phyloP scores from a whole-genome alignment of 768 basidiomycete species.

The Lactarius sanguifluus region DNA sequence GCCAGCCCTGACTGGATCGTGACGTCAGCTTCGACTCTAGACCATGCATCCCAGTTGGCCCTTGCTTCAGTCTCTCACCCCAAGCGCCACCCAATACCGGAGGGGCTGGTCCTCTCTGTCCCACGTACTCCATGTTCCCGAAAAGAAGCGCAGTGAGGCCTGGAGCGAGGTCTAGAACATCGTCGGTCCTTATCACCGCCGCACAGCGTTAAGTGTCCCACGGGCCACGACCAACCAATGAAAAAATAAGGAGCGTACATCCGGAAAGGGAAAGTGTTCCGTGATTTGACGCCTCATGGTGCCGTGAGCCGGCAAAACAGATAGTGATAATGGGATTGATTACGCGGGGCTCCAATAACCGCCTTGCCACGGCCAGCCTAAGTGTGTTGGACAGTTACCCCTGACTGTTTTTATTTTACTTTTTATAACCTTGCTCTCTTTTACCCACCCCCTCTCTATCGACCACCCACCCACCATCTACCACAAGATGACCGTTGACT shows the following conservation, averaged over 20 bases:
- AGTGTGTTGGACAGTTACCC: background rate
- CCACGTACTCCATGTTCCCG: background rate
- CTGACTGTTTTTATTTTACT: background rate
- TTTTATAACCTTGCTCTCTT: background rate
- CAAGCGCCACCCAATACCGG: background rate
- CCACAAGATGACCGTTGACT: constrained; percentile 23
- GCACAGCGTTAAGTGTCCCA: background rate
- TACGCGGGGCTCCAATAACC: constrained; percentile 1
- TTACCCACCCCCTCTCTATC: background rate
- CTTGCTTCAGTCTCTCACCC: background rate
- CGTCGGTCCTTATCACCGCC: constrained; percentile 5
- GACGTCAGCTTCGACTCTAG: background rate
- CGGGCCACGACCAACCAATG: background rate
- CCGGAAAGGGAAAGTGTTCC: background rate
- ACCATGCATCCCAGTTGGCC: no score
- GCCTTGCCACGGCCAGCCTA: background rate
- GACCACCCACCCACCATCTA: background rate
- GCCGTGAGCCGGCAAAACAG: background rate
- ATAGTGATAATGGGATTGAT: background rate
- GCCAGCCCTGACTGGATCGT: background rate
- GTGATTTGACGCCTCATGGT: background rate
- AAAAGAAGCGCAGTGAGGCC: background rate
- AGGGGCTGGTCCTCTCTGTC: constrained; percentile 1
- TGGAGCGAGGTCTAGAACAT: background rate
- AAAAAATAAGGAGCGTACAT: background rate